Conservation (phyloP, 495 filamentous ascomycete genomes). For the Melanomma pulvis-pyrius region DNA sequence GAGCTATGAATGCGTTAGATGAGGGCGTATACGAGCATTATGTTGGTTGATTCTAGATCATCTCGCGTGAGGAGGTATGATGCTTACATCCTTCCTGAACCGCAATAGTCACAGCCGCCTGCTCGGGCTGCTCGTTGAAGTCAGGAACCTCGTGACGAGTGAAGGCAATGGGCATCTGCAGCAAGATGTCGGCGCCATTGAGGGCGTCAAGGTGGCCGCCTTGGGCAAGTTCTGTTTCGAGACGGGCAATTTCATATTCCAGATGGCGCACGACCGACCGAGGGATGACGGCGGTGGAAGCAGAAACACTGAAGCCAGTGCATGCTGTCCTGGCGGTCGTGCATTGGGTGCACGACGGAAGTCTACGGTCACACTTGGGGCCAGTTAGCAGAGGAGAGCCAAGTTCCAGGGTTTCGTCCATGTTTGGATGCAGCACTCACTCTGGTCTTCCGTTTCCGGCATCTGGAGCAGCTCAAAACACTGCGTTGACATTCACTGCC, state of each 20-base stretch:
- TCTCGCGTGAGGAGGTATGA: too few species aligned
- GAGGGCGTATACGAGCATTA: too few species aligned
- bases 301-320: conserved; percentile 15
- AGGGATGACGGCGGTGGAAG: conserved; percentile 4
- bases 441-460: conserved; percentile 14
- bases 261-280: conserved; percentile 16
- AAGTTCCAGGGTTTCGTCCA: too few species aligned
- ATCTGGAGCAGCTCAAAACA: conserved; percentile 11
- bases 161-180: conserved; percentile 1
- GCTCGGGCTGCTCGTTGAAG: neutral
- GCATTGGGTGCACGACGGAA: conserved; percentile 17
- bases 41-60: too few species aligned
- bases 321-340: conserved; percentile 2
- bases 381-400: too few species aligned
- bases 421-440: neutral
- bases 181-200: conserved; percentile 19
- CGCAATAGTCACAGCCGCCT: neutral
- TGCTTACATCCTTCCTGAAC: too few species aligned
- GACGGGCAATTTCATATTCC: conserved; percentile 23
- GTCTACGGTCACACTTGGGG: conserved; percentile 16
- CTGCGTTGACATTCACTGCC: conserved; percentile 7
- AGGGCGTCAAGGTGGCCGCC: conserved; percentile 17
- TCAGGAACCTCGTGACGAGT: neutral
- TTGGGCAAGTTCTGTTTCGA: conserved; percentile 19
- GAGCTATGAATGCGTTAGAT: neutral